Base-by-base conservation (phyloP, 495 filamentous ascomycete genomes). In the Podospora pseudoanserina region DNA sequence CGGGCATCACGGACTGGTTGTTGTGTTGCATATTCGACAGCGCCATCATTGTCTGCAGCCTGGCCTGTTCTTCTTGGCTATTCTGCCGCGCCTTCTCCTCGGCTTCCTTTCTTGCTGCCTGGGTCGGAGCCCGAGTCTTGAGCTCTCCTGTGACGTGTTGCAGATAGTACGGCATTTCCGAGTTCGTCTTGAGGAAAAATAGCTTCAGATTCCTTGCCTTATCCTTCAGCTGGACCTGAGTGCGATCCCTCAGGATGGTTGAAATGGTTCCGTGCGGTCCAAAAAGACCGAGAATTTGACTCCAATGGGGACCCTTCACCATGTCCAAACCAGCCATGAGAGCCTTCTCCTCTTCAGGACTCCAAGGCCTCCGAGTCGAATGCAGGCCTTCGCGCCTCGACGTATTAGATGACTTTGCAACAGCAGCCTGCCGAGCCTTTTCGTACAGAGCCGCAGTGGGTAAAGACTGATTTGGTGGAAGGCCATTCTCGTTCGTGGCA, bases 241-340 rank as follows among this genome's bases (percentile, higher is more conserved):
- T 96, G 55, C 94, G 88, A 72, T 97, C 94, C 72, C 96, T 96
- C 49, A 98, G 82, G 5, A 92, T 89, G 69, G 95, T 90, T 62
- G 89, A 94, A 64, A 95, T 86, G 3, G 88, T 90, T 4, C 94
- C 94, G 44, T 91, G 91, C 0, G 87, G 86, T 0, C 94, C 94
- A 73, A 94, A 97, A 73, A 98, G 87, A 15, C 89, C 89, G 3
- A 98, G 83, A 49, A 98, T 98, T 75, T 97, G 93, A 69, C 90
- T 93, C 94, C 94, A 98, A 71, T 98, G 94, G 61, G 94, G 94
- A 0, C 94, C 94, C 75, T 93, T 93, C 30, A 98, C 94, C 65
- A 89, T 88, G 75, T 96, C 94, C 11, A 98, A 85, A 13, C 94
- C 94, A 44, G 90, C 88, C 91, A 98, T 95, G 61, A 98, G 82